These are phyloP conservation scores for Melastoma malabathricum DNA, from an alignment of 345 rosid species.

Conservation along the genomic window DNA sequence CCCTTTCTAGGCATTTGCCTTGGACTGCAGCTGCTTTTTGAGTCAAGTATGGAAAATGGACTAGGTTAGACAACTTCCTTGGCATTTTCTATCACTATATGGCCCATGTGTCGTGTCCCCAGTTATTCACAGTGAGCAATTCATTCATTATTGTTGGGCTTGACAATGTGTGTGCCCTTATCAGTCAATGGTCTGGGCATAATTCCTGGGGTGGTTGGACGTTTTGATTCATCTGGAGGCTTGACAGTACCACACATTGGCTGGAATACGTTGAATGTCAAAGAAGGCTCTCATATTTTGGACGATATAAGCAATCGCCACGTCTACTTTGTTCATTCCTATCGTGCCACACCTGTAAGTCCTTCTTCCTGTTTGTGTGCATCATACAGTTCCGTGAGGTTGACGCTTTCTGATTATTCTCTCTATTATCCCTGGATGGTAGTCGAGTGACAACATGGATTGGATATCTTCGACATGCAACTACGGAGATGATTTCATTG, in stretches of 20 bases:
- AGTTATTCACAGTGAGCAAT: too few species aligned
- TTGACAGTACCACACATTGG: conserved; percentile 88
- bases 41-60: conserved; percentile 88
- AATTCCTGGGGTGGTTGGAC: conserved; percentile 85
- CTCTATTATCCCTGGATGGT: conserved; percentile 4
- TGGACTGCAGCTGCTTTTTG: conserved; percentile 86
- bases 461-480: conserved; percentile 88
- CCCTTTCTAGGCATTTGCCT: conserved; percentile 97
- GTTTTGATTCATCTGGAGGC: conserved; percentile 70
- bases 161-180: conserved; percentile 7
- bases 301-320: conserved; percentile 73
- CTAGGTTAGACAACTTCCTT: conserved; percentile 30
- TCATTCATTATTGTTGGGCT: not conserved
- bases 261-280: conserved; percentile 88
- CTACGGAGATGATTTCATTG: conserved; percentile 70
- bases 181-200: conserved; percentile 87
- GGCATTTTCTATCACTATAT: not conserved
- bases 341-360: conserved; percentile 75
- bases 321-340: conserved; percentile 95
- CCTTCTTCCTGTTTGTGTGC: conserved; percentile 2
- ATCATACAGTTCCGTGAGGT: not conserved
- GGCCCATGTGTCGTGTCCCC: too few species aligned
- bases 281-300: conserved; percentile 57
- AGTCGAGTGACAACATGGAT: conserved; percentile 65
- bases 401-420: conserved; percentile 3